Base-by-base conservation (phyloP, 345 rosid species). In the Eucalyptus melliodora region DNA sequence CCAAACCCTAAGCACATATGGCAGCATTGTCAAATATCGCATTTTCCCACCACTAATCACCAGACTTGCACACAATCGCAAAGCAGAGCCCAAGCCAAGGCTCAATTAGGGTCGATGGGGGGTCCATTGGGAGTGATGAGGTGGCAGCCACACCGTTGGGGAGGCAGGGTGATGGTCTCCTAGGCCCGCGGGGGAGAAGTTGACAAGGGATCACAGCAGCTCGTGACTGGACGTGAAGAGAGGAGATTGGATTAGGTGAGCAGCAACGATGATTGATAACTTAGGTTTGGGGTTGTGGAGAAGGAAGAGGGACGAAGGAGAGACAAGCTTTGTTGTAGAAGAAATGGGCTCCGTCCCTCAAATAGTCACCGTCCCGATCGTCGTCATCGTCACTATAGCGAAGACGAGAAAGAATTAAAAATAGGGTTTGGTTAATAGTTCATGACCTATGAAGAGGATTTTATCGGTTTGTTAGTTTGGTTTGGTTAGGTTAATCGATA, bases 81-180 rank as follows among this genome's bases (percentile, higher is more conserved):
- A 30, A 34, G 7, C 8, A 67, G 4, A 49, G 83, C 82, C 45
- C 0, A 72, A 3, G 11, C 26, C 3, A 21, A 72, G 5, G 45
- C 82, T 34, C 82, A 40, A 16, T 50, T 82, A 60, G 88, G 90
- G 44, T 67, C 14, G 4, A 24, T 42, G 62, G 37, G n/a, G 10
- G 97, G 95, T 88, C 95, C 98, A 98, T 97, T 95, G 40, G 97
- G 91, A 86, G 99, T 97, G 77, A 97, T 87, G 31, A 97, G 97
- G 95, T 97, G 98, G 88, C 96, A 97, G 89, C 98, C 97, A 5
- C 97, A 96, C 50, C 92, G 91, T 31, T 72, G 93, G 4, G 98
- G 97, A 50, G 98, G 94, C 55, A 97, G 93, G 69, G 98, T 96
- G 67, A 97, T 87, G 89, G 98, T 97, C 94, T 94, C 97, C 93